Percentiles rank a stretch among this genome's conserved stretches.
Evolutionary conservation across 495 filamentous ascomycete genomes (phyloP).

Genomic region (Daldinia concentrica): DNA sequence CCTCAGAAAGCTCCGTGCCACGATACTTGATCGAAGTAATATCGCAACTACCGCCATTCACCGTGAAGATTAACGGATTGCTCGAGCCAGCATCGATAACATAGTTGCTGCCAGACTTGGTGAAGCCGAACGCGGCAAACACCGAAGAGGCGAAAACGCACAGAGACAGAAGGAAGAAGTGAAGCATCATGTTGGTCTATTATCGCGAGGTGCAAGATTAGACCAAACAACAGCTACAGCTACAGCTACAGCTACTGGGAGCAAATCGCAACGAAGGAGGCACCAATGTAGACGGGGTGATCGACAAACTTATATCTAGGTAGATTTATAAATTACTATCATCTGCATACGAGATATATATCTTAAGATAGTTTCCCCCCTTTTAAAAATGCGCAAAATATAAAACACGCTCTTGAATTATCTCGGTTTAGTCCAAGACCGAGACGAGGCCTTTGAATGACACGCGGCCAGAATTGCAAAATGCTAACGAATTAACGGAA

Average conservation of each 20-base stretch:
- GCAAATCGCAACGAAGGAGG: neutral
- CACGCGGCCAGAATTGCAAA: slow-evolving; percentile 3
- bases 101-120: slow-evolving; percentile 55
- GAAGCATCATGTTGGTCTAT: slow-evolving; percentile 14
- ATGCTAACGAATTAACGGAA: slow-evolving; percentile 26
- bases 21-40: slow-evolving; percentile 70
- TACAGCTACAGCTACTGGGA: neutral
- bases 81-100: slow-evolving; percentile 64
- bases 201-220: neutral
- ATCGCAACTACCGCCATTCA: slow-evolving; percentile 66
- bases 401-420: neutral
- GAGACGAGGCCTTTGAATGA: slow-evolving; percentile 12
- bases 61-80: slow-evolving; percentile 65
- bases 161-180: slow-evolving; percentile 39
- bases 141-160: slow-evolving; percentile 49
- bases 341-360: neutral
- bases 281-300: slow-evolving; percentile 20
- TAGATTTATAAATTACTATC: slow-evolving; percentile 9
- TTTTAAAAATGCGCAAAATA: neutral
- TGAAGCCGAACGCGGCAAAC: slow-evolving; percentile 54
- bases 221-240: neutral
- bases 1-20: slow-evolving; percentile 61
- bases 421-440: slow-evolving; percentile 36
- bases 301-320: slow-evolving; percentile 27
- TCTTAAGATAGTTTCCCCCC: neutral